A percentile compares a stretch with the other conserved stretches of the same genome.
phyloP scores from a whole-genome alignment of 805 yeast species.

The Teunomyces gatunensis region DNA sequence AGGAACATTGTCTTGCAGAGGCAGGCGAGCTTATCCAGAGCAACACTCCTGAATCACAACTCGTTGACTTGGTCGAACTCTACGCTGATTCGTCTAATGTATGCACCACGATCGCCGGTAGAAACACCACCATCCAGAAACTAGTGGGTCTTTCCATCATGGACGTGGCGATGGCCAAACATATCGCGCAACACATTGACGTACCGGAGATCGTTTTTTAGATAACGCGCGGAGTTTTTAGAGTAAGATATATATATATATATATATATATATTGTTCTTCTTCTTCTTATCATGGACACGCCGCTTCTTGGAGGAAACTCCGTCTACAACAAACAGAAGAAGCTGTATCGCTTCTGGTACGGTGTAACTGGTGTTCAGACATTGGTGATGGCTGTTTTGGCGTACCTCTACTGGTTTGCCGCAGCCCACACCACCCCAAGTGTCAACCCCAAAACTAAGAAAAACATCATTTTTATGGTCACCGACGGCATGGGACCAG shows the following conservation, averaged over 20 bases:
- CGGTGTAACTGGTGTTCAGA: conserved; percentile 3
- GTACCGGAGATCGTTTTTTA: background rate
- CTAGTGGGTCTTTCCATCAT: conserved; percentile 63
- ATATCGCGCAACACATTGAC: conserved; percentile 26
- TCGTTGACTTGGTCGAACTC: conserved; percentile 48
- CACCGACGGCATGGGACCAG: conserved; percentile 95
- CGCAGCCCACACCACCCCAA: background rate
- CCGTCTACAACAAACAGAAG: conserved; percentile 9
- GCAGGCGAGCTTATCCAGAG: conserved; percentile 64
- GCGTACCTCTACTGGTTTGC: conserved; percentile 5
- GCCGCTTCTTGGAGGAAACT: conserved; percentile 11
- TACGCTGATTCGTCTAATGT: conserved; percentile 8
- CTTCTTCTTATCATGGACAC: background rate
- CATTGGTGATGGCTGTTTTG: conserved; percentile 1
- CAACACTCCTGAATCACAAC: conserved; percentile 32
- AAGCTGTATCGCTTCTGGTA: conserved; percentile 1
- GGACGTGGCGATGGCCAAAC: conserved; percentile 56
- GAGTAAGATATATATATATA: too few relatives aligned
- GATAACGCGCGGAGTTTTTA: too few relatives aligned
- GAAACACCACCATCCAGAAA: conserved; percentile 46
- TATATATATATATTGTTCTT: background rate
- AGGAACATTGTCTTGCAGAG: conserved; percentile 52
- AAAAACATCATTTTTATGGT: conserved; percentile 84
- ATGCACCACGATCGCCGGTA: conserved; percentile 5
- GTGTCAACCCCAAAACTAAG: conserved; percentile 31